Base-by-base conservation (phyloP, 768 basidiomycete genomes). In the Cubamyces lactineus region DNA sequence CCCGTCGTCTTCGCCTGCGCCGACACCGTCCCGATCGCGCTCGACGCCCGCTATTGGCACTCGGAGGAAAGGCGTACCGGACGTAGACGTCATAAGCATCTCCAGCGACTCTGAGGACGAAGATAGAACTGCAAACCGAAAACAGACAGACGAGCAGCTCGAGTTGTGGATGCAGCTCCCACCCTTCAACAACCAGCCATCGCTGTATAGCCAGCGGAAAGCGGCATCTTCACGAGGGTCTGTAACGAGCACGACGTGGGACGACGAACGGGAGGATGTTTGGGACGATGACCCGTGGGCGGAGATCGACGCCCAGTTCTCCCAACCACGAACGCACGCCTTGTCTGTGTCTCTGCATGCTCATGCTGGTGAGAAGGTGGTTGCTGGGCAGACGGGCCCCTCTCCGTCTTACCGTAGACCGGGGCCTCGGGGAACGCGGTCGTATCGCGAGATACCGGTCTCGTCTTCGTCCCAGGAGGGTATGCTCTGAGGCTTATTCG, bases 41-140 rank as follows among this genome's bases (percentile, higher is more conserved):
- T 13, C 21, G 1, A n/a, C 17, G 8, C 9, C 34, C 9, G 34
- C 34, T 11, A 34, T 9, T 1, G 34, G 34, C 6, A 34, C 11
- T 9, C 45, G 45, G 30, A 26, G 54, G 17, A 47, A 23, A 19
- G 19, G 23, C 19, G n/a, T n/a, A 7, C 17, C 28, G 16, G 53
- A 55, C 19, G 53, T 13, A 6, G 60, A 61, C 28, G 54, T 56
- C 26, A 61, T 61, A 39, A 42, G 40, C 19, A 39, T 61, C 46
- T 43, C 60, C 19, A 61, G 53, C 28, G 53, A 61, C 48, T 60
- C 51, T 3, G 59, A 47, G 9, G 59, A 51, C 50, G 59, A 53
- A 5, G 30, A n/a, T 15, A 8, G 13, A 5, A 24, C 19, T 13
- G 16, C 38, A 21, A 41, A 16, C n/a, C 21, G 19, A 9, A 11